Percentiles rank a stretch among this genome's conserved stretches.
phyloP scores from a whole-genome alignment of 768 basidiomycete species.

The Pisolithus sp. region DNA sequence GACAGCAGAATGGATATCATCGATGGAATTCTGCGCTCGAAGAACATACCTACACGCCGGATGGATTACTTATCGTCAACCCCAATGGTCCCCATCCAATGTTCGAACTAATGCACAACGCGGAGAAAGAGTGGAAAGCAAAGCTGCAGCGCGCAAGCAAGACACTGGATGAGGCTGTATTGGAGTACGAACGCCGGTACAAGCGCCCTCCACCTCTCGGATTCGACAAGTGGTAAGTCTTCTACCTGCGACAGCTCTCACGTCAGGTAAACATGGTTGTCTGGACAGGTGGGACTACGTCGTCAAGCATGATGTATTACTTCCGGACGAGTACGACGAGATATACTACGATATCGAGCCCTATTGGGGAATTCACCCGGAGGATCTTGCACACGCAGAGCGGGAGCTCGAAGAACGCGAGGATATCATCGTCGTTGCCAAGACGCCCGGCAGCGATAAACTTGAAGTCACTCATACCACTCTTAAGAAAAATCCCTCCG shows the following conservation, averaged over 20 bases:
- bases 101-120: constrained; percentile 33
- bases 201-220: constrained; percentile 32
- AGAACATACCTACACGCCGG: constrained; percentile 17
- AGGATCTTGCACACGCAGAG: constrained; percentile 15
- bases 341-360: constrained; percentile 33
- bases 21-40: not conserved
- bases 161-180: constrained; percentile 31
- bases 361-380: constrained; percentile 32
- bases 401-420: constrained; percentile 13
- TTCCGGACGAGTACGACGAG: constrained; percentile 44
- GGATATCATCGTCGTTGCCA: constrained; percentile 19
- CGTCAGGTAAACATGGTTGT: not conserved
- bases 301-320: constrained; percentile 30
- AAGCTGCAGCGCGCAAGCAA: constrained; percentile 31
- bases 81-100: constrained; percentile 37
- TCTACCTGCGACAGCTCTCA: too few species aligned
- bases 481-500: constrained; percentile 1
- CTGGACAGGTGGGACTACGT: constrained; percentile 36
- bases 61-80: constrained; percentile 31
- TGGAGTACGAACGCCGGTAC: constrained; percentile 33
- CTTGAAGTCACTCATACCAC: constrained; percentile 14
- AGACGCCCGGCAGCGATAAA: constrained; percentile 3
- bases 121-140: constrained; percentile 31
- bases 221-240: constrained; percentile 38
- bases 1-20: not conserved